These are phyloP conservation scores for Hypoxylon lienhwacheense DNA, from an alignment of 495 filamentous ascomycete species.

Conservation along the genomic window DNA sequence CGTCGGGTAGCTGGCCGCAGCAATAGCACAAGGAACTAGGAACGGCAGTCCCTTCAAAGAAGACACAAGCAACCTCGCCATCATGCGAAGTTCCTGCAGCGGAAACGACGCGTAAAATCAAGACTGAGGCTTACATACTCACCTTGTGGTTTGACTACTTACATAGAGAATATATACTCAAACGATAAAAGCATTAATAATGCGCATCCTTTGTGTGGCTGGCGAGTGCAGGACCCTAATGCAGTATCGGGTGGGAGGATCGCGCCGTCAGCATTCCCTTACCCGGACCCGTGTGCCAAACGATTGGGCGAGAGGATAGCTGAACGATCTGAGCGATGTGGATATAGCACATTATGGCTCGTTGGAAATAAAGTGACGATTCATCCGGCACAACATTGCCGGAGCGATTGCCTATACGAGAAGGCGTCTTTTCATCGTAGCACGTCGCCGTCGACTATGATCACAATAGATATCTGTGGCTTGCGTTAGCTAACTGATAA, in stretches of 20 bases:
- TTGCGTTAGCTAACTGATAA: constrained; percentile 1
- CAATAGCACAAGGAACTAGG: constrained; percentile 45
- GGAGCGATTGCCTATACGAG: constrained; percentile 18
- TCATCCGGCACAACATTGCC: constrained; percentile 8
- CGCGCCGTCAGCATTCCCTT: constrained; percentile 11
- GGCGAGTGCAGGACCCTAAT: constrained; percentile 16
- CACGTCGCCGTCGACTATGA: background rate
- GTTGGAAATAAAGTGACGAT: constrained; percentile 7
- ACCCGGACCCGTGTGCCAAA: constrained; percentile 28
- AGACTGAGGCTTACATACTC: constrained; percentile 10
- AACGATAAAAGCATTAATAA: constrained; percentile 27
- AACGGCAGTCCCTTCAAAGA: constrained; percentile 44
- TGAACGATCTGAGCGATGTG: background rate
- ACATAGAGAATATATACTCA: no score
- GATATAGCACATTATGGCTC: background rate
- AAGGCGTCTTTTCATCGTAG: constrained; percentile 10
- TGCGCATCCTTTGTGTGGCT: constrained; percentile 13
- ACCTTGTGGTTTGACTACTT: constrained; percentile 5
- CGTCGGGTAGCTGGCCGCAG: constrained; percentile 52
- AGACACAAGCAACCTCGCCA: constrained; percentile 16
- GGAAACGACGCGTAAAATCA: constrained; percentile 4
- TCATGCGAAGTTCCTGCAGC: constrained; percentile 2
- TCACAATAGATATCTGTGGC: background rate
- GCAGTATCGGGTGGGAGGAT: constrained; percentile 14
- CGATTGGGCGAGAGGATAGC: constrained; percentile 28